Percentiles rank a stretch among this genome's conserved stretches.
phyloP scores from a whole-genome alignment of 352 stramenopile species.

The Phytophthora hibernalis region DNA sequence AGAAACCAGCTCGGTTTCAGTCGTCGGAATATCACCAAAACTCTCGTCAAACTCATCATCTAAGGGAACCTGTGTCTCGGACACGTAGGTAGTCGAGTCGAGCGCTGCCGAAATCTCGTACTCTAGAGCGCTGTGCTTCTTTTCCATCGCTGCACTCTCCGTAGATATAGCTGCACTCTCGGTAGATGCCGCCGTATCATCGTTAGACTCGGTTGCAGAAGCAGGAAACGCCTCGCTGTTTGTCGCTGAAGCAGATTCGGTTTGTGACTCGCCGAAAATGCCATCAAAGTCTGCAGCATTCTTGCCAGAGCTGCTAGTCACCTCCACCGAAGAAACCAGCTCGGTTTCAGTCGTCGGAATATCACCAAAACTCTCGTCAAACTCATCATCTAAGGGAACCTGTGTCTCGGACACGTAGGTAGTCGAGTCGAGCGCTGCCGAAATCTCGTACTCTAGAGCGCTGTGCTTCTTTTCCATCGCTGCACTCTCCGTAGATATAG shows the following conservation, averaged over 20 bases:
- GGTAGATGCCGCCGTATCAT: neutral
- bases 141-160: neutral
- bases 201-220: neutral
- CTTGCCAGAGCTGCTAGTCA: neutral
- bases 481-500: neutral
- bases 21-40: conserved; percentile 15
- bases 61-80: neutral
- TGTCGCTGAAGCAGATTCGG: neutral
- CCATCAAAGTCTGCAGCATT: conserved; percentile 33
- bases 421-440: neutral
- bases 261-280: conserved; percentile 26
- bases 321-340: neutral
- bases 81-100: neutral
- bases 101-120: neutral
- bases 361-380: conserved; percentile 36
- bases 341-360: neutral
- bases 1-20: neutral
- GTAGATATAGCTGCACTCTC: no score
- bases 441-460: neutral
- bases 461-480: conserved; percentile 8
- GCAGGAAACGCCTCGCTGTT: neutral
- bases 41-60: conserved; percentile 36
- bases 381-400: conserved; percentile 20
- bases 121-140: conserved; percentile 1
- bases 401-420: neutral